Evolutionary conservation across 352 stramenopile genomes (phyloP), one percentile per base, ranked within the genome.

Genomic region (Pythium aquatile): DNA sequence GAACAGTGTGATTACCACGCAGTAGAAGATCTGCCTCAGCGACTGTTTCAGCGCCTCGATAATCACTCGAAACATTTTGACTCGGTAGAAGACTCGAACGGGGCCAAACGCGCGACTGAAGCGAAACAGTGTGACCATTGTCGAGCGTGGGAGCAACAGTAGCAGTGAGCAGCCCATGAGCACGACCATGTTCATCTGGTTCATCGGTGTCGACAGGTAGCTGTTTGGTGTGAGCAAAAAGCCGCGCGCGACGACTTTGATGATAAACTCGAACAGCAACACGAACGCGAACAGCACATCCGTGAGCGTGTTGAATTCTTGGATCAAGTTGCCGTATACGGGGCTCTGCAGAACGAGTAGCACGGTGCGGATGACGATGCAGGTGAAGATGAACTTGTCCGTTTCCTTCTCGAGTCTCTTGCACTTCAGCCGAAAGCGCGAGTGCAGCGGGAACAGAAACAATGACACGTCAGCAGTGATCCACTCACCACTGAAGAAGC

Each of bases 11-110:
- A 96, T 77, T 30, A 95, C 63, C 20, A 93, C 76, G 46, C 85
- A 92, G 66, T 88, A 96, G 39, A 90, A 81, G n/a, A 96, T 86
- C 48, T 90, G 86, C 9, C 73, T 75, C 0, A 81, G 71, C 11
- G 87, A 94, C 32, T 91, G 75, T 60, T 89, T 80, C 16, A 96
- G 57, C 8, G 87, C 87, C 49, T 93, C 79, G 0, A 84, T 92
- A 61, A 97, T 95, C 28, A 94, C 82, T 39, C 84, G 79, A 57
- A 97, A 93, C 6, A 85, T 91, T 55, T 89, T 84, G 32, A 95
- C 87, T 16, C 87, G 79, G 54, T 93, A 91, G 58, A 96, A 94
- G 2, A 95, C 86, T 16, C 87, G 86, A 13, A 96, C 82, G 0
- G 87, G 87, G 16, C 87, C 85, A 37, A 96, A 90, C 2, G 87